Evolutionary conservation across 306 rosid genomes (phyloP), one percentile per base, ranked within the genome.

Genomic region (Abrus precatorius): DNA sequence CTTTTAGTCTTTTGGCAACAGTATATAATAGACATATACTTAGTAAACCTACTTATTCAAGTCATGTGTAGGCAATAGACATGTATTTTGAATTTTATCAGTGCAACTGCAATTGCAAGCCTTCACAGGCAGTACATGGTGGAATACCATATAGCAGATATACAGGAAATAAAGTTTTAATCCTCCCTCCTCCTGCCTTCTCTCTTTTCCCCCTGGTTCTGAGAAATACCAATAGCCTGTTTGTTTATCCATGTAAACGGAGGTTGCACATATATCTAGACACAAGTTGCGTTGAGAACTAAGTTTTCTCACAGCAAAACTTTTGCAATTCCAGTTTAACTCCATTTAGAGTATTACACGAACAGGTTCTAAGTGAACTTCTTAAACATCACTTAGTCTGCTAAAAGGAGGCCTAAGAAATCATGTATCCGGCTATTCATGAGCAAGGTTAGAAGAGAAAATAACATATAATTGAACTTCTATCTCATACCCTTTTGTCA

Each of bases 31-130:
- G 70, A 44, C 36, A 67, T 13, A 13, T 20, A 8, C 13, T 65
- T 11, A 12, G 57, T 74, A 72, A 60, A 54, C 71, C 20, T 7
- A 41, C 57, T 30, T 63, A 64, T 14, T 38, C 13, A 28, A 12
- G 5, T 50, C 44, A 32, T 1, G n/a, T 1, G 41, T 55, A 78
- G 38, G 56, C 69, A 78, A 69, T 6, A 52, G 34, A 50, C 66
- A 28, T 13, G 66, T 36, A 52, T 63, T 69, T 40, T 32, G 79
- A 73, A 43, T 73, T 72, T 71, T 32, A 61, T 53, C 36, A 3
- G 43, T 14, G 30, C 40, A 36, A 36, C 40, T 14, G 30, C 20
- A 20, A 20, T 20, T 20, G 20, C 40, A 72, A 79, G 48, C 55
- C 14, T 14, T 29, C 59, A 8, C 4, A 14, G 66, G 40, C 38